These are phyloP conservation scores for Tephrocybe sp. DNA, from an alignment of 768 basidiomycete species.

Conservation along the genomic window DNA sequence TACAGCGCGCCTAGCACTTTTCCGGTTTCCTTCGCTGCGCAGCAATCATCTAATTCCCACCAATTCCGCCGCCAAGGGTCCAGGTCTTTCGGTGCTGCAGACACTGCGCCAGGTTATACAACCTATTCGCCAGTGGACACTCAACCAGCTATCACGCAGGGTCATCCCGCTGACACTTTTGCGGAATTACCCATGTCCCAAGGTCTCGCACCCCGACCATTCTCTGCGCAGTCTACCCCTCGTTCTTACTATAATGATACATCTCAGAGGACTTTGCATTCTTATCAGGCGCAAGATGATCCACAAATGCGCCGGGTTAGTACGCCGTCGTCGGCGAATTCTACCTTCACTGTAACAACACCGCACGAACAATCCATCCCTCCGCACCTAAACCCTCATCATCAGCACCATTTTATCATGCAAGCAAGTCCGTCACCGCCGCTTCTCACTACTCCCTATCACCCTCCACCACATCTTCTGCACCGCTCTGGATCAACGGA, in stretches of 20 bases:
- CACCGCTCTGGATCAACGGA: constrained; percentile 2
- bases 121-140: constrained; percentile 10
- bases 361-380: neutral
- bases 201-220: constrained; percentile 25
- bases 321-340: constrained; percentile 6
- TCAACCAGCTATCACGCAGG: constrained; percentile 8
- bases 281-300: constrained; percentile 17
- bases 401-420: constrained; percentile 14
- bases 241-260: constrained; percentile 24
- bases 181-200: constrained; percentile 23
- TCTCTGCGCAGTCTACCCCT: constrained; percentile 25
- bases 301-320: constrained; percentile 12
- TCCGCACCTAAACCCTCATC: constrained; percentile 2
- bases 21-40: constrained; percentile 15
- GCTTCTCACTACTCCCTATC: constrained; percentile 28
- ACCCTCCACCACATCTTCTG: constrained; percentile 20
- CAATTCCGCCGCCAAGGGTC: constrained; percentile 3
- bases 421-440: constrained; percentile 23
- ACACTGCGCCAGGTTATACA: constrained; percentile 7
- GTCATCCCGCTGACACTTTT: constrained; percentile 20
- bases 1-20: constrained; percentile 22
- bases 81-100: constrained; percentile 7
- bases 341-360: constrained; percentile 11
- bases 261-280: constrained; percentile 11
- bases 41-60: constrained; percentile 9